These are phyloP conservation scores for Fusarium begoniae DNA, from an alignment of 2,329 filamentous ascomycete genomes.

Conservation along the genomic window DNA sequence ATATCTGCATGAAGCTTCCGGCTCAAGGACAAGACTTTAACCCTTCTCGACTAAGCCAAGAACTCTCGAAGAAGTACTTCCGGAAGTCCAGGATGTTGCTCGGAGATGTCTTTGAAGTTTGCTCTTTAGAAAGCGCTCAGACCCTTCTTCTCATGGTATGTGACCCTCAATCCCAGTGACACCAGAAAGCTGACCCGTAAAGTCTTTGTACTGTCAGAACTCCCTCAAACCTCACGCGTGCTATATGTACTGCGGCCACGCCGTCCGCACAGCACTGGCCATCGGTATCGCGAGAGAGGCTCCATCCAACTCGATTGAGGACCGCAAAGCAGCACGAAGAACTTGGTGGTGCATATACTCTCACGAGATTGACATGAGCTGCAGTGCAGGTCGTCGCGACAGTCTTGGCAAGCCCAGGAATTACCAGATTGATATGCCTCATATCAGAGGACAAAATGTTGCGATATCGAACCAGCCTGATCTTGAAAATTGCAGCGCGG, in stretches of 20 bases:
- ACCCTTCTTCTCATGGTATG: neutral
- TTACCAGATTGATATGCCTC: slow-evolving; percentile 1
- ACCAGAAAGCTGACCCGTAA: accelerated
- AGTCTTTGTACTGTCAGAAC: slow-evolving; percentile 5
- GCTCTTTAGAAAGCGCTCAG: neutral
- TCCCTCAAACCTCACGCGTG: neutral
- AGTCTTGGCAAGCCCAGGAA: slow-evolving; percentile 8
- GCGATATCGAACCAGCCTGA: neutral
- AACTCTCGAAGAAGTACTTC: neutral
- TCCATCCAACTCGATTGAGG: neutral
- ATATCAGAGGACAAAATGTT: neutral
- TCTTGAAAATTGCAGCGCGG: neutral
- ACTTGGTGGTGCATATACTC: slow-evolving; percentile 19
- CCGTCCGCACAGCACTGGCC: neutral
- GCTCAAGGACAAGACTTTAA: neutral
- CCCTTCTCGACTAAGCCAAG: neutral
- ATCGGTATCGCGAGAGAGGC: neutral
- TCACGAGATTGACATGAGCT: slow-evolving; percentile 16
- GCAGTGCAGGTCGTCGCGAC: slow-evolving; percentile 6
- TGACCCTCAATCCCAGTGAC: accelerated
- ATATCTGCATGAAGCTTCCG: neutral
- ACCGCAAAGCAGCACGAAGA: neutral
- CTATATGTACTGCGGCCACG: neutral
- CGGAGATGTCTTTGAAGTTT: neutral
- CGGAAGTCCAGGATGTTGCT: neutral